phyloP scores from a whole-genome alignment of 495 filamentous ascomycete species.

The Xylaria cubensis region DNA sequence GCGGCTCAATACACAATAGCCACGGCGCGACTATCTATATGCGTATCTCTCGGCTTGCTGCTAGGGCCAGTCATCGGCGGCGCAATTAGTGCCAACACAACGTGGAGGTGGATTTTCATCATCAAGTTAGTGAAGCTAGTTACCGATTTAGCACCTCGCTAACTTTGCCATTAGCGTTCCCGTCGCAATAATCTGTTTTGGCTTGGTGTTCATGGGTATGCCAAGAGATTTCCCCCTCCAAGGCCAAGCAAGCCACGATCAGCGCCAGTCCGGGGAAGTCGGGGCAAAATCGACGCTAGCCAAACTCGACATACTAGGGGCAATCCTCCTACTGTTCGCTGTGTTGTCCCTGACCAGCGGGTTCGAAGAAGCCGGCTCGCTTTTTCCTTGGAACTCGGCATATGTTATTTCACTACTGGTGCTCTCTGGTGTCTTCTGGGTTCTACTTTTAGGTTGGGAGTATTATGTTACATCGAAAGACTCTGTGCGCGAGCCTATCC shows the following conservation, averaged over 20 bases:
- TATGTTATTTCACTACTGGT: conserved; percentile 33
- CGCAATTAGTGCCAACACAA: not conserved
- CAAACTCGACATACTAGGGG: conserved; percentile 29
- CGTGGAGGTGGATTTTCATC: conserved; percentile 40
- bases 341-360: conserved; percentile 31
- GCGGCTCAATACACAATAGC: too few species aligned
- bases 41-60: not conserved
- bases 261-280: too few species aligned
- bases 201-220: not conserved
- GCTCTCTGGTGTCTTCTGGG: not conserved
- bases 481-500: conserved; percentile 26
- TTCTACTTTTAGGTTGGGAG: conserved; percentile 22
- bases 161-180: not conserved
- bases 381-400: conserved; percentile 36
- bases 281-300: not conserved
- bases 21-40: not conserved
- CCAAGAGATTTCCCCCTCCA: conserved; percentile 18
- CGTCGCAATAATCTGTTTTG: not conserved
- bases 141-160: not conserved
- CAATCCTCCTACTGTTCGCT: conserved; percentile 32
- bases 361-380: conserved; percentile 39
- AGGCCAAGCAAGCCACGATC: not conserved
- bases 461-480: conserved; percentile 5
- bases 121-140: conserved; percentile 40
- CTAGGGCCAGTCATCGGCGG: not conserved